Evolutionary conservation across 345 rosid species (phyloP).

Genomic region (Ceriops tagal): DNA sequence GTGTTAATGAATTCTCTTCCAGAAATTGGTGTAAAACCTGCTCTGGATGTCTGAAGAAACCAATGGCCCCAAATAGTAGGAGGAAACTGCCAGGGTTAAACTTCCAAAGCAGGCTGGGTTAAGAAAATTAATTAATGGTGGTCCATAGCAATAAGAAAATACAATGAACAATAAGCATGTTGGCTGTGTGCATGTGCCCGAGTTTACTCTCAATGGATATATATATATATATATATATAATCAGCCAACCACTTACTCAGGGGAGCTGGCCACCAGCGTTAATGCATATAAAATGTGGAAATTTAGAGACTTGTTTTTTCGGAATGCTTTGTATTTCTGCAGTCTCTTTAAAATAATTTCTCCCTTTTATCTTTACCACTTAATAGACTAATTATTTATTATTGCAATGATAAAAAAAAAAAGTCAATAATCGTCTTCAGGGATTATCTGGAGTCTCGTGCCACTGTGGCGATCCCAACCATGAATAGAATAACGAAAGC

Average conservation of each 20-base stretch:
- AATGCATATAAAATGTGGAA: no score
- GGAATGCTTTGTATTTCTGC: no score
- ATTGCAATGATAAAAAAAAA: no score
- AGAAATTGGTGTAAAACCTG: no score
- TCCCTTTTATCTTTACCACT: no score
- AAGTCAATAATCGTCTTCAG: no score
- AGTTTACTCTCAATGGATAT: constrained; percentile 17
- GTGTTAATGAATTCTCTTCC: not conserved
- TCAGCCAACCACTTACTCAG: no score
- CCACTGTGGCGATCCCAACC: constrained; percentile 29
- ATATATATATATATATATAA: no score
- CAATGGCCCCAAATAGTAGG: constrained; percentile 21
- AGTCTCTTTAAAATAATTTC: no score
- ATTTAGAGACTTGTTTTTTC: no score
- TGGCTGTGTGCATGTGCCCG: not conserved
- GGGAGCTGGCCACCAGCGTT: no score
- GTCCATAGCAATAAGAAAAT: constrained; percentile 16
- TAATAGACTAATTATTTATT: no score
- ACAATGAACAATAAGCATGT: not conserved
- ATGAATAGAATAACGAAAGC: constrained; percentile 21
- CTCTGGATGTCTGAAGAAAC: constrained; percentile 11
- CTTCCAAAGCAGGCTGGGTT: not conserved
- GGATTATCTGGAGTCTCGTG: not conserved
- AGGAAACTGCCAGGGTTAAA: constrained; percentile 20
- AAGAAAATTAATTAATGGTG: constrained; percentile 1